Evolutionary conservation across 495 filamentous ascomycete species (phyloP).

Genomic region (Penicillium subrubescens): DNA sequence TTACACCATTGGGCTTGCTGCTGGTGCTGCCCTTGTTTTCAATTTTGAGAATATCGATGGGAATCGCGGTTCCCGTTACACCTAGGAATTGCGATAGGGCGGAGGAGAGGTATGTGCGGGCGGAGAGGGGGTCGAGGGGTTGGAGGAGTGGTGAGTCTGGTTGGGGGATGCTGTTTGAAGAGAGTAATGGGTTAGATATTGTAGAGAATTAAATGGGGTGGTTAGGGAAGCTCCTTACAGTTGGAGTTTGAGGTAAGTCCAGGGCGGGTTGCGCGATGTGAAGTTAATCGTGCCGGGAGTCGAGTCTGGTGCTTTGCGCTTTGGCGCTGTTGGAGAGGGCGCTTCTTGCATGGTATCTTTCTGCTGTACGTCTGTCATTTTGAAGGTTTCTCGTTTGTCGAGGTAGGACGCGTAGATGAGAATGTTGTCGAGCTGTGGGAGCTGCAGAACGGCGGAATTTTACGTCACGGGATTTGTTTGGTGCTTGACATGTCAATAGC

Average conservation of each 20-base stretch:
- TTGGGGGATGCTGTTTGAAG: constrained; percentile 33
- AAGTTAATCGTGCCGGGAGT: constrained; percentile 32
- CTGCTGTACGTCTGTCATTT: constrained; percentile 10
- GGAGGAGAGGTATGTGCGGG: constrained; percentile 68
- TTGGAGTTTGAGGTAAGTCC: constrained; percentile 53
- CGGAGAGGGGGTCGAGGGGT: constrained; percentile 72
- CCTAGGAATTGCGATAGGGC: constrained; percentile 83
- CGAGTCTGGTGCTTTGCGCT: constrained; percentile 35
- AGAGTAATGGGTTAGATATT: neutral
- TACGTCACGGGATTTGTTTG: constrained; percentile 32
- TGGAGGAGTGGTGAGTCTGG: constrained; percentile 27
- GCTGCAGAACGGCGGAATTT: constrained; percentile 16
- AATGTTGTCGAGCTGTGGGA: constrained; percentile 3
- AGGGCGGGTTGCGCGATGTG: constrained; percentile 51
- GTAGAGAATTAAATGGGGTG: neutral
- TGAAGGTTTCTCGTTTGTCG: neutral
- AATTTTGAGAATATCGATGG: constrained; percentile 77
- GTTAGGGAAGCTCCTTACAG: constrained; percentile 30
- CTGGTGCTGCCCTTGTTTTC: constrained; percentile 19
- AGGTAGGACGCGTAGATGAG: neutral
- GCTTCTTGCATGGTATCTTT: neutral
- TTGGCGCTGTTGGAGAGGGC: constrained; percentile 18
- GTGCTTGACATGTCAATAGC: neutral
- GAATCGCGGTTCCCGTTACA: constrained; percentile 70
- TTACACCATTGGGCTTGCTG: neutral